These are phyloP conservation scores for Actinomortierella ambigua DNA, from an alignment of 371 early-diverging fungal genomes.

Conservation along the genomic window DNA sequence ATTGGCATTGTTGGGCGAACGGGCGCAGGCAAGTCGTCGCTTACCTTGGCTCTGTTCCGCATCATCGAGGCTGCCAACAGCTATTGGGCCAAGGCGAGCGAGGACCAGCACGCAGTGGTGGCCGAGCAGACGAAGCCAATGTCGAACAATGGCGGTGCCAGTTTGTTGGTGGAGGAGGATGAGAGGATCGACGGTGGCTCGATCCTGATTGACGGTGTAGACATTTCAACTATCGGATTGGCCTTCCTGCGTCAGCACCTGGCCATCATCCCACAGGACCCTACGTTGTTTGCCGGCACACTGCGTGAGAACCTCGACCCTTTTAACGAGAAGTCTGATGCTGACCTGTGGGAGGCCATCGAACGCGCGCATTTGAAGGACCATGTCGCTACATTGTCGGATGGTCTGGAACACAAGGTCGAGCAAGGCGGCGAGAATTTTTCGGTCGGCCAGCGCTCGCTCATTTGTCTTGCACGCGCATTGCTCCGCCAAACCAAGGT, in stretches of 20 bases:
- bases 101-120: constrained; percentile 7
- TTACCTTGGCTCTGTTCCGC: constrained; percentile 90
- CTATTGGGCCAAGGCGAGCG: constrained; percentile 36
- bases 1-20: constrained; percentile 92
- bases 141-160: constrained; percentile 59
- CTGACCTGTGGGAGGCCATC: constrained; percentile 82
- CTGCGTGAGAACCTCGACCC: constrained; percentile 81
- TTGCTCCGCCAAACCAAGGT: constrained; percentile 52
- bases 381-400: constrained; percentile 58
- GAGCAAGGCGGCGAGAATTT: constrained; percentile 84
- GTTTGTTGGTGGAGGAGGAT: constrained; percentile 49
- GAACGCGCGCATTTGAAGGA: constrained; percentile 75
- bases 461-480: constrained; percentile 64
- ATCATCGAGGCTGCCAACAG: constrained; percentile 83
- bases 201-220: constrained; percentile 80
- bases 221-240: constrained; percentile 79
- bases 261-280: constrained; percentile 96
- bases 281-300: constrained; percentile 84
- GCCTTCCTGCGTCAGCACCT: constrained; percentile 75
- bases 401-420: constrained; percentile 70
- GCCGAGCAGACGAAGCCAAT: constrained; percentile 23
- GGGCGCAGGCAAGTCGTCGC: constrained; percentile 90
- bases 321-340: constrained; percentile 71
- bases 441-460: constrained; percentile 70
- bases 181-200: constrained; percentile 41